phyloP scores from a whole-genome alignment of 2,329 filamentous ascomycete genomes.

The Hyphodiscus sp. region DNA sequence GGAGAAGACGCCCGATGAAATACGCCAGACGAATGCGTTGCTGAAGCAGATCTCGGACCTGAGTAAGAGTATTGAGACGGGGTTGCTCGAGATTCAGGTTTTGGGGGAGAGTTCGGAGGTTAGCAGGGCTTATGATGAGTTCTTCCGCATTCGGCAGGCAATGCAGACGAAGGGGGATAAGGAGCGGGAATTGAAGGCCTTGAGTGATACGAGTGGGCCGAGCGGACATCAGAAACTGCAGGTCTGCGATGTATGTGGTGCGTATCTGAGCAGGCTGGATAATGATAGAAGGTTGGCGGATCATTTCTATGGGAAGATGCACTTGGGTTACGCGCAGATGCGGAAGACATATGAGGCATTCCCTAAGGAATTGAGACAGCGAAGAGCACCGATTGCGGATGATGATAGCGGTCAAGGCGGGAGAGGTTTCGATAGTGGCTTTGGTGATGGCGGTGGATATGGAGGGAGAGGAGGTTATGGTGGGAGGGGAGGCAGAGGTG shows the following conservation, averaged over 20 bases:
- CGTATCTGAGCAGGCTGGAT: constrained; percentile 85
- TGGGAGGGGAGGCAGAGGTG: constrained; percentile 21
- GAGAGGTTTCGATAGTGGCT: constrained; percentile 49
- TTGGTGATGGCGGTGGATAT: constrained; percentile 34
- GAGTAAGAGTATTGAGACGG: constrained; percentile 68
- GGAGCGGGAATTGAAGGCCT: constrained; percentile 81
- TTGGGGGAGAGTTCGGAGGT: constrained; percentile 78
- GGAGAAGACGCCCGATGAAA: constrained; percentile 97
- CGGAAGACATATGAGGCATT: constrained; percentile 86
- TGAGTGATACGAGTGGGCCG: constrained; percentile 87
- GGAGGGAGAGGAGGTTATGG: constrained; percentile 24
- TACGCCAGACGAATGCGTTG: constrained; percentile 85
- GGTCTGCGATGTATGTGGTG: constrained; percentile 96
- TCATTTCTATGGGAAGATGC: constrained; percentile 99
- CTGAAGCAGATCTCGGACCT: constrained; percentile 83
- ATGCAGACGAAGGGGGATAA: constrained; percentile 75
- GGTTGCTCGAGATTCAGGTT: constrained; percentile 78
- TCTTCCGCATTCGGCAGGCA: constrained; percentile 76
- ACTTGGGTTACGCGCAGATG: constrained; percentile 97
- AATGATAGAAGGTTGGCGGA: constrained; percentile 92
- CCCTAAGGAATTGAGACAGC: constrained; percentile 75
- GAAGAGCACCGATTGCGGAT: constrained; percentile 51
- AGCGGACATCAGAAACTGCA: constrained; percentile 96
- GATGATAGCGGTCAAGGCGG: constrained; percentile 43
- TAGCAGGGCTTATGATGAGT: constrained; percentile 76